Percentiles rank a stretch among this genome's conserved stretches.
phyloP scores from a whole-genome alignment of 768 basidiomycete genomes.

The Collybiopsis luxurians region DNA sequence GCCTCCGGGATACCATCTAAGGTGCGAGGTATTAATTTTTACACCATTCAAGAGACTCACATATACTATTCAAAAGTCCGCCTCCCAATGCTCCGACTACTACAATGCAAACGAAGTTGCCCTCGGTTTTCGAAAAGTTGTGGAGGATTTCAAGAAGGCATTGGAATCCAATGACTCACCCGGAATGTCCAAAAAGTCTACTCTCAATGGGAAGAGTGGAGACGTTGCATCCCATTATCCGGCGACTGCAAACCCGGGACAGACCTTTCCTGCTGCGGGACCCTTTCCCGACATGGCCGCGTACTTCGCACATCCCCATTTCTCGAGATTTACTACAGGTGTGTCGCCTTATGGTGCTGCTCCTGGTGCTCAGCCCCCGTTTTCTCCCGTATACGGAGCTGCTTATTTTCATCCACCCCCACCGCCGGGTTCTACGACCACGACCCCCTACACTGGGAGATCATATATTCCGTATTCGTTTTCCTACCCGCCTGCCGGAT shows the following conservation, averaged over 20 bases:
- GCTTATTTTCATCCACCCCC: neutral
- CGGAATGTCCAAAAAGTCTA: neutral
- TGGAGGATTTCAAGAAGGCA: conserved; percentile 16
- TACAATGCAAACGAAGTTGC: conserved; percentile 42
- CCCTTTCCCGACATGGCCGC: conserved; percentile 4
- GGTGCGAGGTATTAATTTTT: conserved; percentile 29
- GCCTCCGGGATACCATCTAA: conserved; percentile 65
- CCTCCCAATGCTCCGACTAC: conserved; percentile 47
- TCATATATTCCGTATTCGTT: conserved; percentile 2
- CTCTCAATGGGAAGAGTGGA: neutral
- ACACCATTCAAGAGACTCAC: neutral
- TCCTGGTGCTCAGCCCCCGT: neutral
- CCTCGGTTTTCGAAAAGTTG: conserved; percentile 39
- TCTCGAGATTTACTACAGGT: conserved; percentile 5
- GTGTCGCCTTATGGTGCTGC: conserved; percentile 7
- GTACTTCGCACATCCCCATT: neutral
- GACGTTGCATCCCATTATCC: no score
- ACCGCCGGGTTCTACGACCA: neutral
- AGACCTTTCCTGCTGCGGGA: neutral
- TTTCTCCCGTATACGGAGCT: conserved; percentile 2
- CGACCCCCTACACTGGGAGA: neutral
- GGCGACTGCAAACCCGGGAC: neutral
- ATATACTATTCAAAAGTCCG: conserved; percentile 7
- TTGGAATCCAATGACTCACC: neutral
- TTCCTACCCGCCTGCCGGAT: neutral